Evolutionary conservation across 2,329 filamentous ascomycete species (phyloP).

Genomic region (Neonectria ditissima): DNA sequence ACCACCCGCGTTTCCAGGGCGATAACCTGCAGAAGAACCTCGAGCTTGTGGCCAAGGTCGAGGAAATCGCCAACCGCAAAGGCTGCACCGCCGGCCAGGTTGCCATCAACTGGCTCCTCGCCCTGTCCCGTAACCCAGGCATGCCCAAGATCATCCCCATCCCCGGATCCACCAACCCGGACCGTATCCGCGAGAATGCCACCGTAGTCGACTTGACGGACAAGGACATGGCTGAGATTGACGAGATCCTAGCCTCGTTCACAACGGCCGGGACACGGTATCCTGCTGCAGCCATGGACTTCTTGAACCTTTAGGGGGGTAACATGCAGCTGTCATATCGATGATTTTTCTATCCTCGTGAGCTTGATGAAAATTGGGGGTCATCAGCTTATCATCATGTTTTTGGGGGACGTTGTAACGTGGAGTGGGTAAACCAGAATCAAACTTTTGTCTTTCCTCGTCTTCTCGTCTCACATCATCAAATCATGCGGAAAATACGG

Average conservation of each 20-base stretch:
- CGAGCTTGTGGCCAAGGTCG: constrained; percentile 67
- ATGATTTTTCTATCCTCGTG: neutral
- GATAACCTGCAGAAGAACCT: constrained; percentile 74
- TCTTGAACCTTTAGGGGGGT: constrained; percentile 30
- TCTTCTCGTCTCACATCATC: constrained; percentile 30
- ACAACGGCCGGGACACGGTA: constrained; percentile 63
- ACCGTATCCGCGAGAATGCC: constrained; percentile 71
- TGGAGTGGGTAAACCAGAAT: neutral
- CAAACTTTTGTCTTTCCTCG: constrained; percentile 13
- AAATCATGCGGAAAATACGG: constrained; percentile 19
- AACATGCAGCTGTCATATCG: neutral
- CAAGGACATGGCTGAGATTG: constrained; percentile 64
- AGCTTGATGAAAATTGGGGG: neutral
- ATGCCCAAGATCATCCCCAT: constrained; percentile 73
- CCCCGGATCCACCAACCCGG: constrained; percentile 70
- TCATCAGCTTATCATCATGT: neutral
- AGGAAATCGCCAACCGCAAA: constrained; percentile 69
- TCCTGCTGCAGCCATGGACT: constrained; percentile 44
- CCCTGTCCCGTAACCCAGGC: constrained; percentile 62
- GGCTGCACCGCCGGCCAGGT: constrained; percentile 72
- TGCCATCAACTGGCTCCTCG: constrained; percentile 72
- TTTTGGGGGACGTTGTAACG: neutral
- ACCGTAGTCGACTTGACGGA: constrained; percentile 61
- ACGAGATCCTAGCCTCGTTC: constrained; percentile 61
- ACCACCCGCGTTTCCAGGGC: constrained; percentile 69